Conservation (phyloP, 139 green algal species). For the Nannochloris sp. region DNA sequence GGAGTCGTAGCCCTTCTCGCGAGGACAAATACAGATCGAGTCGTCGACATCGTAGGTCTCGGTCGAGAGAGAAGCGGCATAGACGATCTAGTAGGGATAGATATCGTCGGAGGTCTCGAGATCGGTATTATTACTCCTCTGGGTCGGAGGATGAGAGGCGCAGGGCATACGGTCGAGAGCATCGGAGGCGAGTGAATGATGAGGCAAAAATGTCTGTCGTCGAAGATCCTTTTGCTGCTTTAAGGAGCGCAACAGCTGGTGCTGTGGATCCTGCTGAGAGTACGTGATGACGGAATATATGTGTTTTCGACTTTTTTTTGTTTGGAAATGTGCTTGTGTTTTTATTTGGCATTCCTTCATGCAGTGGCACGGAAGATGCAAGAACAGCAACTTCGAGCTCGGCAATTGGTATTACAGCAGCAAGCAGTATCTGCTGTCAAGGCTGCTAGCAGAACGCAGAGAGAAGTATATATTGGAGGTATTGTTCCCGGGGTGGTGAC, state of each 20-base stretch:
- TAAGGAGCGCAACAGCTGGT: conserved; percentile 12
- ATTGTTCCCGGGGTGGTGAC: conserved; percentile 62
- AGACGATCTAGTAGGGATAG: background rate
- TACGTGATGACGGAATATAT: conserved; percentile 7
- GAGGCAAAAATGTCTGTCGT: conserved; percentile 6
- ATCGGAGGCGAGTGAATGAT: conserved; percentile 12
- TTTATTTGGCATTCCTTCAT: conserved; percentile 11
- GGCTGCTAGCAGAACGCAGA: conserved; percentile 63
- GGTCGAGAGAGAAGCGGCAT: background rate
- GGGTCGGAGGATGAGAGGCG: conserved; percentile 31
- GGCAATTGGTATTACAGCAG: conserved; percentile 73
- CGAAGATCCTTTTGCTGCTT: conserved; percentile 36
- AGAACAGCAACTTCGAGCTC: conserved; percentile 67
- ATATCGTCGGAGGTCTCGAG: background rate
- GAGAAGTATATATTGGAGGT: conserved; percentile 75
- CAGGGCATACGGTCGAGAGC: conserved; percentile 35
- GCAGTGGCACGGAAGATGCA: conserved; percentile 46
- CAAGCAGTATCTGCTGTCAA: conserved; percentile 57
- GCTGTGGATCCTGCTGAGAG: conserved; percentile 16
- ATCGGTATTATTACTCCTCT: background rate
- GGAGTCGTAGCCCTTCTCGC: background rate
- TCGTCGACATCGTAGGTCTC: conserved; percentile 1
- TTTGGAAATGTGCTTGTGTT: background rate
- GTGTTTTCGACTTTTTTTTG: background rate
- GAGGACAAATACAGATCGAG: background rate